These are phyloP conservation scores for Chlorella sorokiniana DNA, from an alignment of 139 green algal genomes.

Conservation along the genomic window DNA sequence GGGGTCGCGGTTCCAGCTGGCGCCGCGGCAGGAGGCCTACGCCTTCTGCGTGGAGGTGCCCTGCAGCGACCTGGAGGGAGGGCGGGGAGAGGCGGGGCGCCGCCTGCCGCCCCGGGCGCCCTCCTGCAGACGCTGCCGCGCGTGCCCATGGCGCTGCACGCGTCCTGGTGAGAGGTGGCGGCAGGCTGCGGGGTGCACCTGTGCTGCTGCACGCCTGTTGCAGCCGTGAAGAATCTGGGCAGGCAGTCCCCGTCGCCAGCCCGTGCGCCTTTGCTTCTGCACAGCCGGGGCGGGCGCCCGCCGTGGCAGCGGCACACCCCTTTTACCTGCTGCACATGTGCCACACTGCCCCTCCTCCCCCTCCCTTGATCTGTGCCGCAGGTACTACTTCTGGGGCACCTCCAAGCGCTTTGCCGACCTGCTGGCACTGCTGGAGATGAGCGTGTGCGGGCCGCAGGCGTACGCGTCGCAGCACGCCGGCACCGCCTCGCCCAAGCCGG, in stretches of 20 bases:
- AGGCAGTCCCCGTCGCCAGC: no score
- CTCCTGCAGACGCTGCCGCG: conserved; percentile 21
- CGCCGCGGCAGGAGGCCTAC: conserved; percentile 16
- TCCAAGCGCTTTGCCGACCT: conserved; percentile 12
- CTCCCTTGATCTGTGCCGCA: neutral
- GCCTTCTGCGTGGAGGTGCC: conserved; percentile 32
- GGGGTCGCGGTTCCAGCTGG: neutral
- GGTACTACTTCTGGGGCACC: conserved; percentile 27
- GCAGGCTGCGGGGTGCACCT: neutral
- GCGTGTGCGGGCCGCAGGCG: conserved; percentile 11
- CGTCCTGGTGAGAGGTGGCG: neutral
- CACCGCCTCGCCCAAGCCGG: neutral
- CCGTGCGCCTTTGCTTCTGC: no score
- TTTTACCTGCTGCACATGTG: neutral
- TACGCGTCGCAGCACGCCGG: neutral
- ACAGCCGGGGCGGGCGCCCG: neutral
- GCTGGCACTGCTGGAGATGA: conserved; percentile 15
- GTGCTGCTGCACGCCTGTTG: neutral
- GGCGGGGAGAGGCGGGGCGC: neutral
- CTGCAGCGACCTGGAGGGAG: conserved; percentile 19
- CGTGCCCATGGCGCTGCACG: conserved; percentile 20
- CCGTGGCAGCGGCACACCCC: neutral
- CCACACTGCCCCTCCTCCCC: neutral
- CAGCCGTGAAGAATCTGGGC: no score
- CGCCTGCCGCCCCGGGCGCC: neutral